Conservation (phyloP, 257 asterid species). For the Nicotiana knightiana region DNA sequence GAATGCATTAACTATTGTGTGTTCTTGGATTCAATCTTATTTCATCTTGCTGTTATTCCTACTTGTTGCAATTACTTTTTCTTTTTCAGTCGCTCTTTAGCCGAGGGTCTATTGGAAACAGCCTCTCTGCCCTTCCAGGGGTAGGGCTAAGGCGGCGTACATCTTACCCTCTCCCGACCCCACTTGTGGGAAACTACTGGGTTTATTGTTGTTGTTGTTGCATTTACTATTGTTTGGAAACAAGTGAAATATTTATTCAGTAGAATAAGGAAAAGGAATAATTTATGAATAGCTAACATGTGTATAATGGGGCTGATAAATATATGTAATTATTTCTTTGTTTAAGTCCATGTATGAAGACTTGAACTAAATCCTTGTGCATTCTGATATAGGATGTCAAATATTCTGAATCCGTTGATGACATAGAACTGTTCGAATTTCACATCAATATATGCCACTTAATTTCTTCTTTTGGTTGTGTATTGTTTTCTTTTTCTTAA, state of each 20-base stretch:
- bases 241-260: background rate
- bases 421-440: background rate
- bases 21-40: background rate
- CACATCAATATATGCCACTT: background rate
- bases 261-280: background rate
- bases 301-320: background rate
- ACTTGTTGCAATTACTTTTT: no score
- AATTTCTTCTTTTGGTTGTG: background rate
- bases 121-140: no score
- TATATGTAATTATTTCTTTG: background rate
- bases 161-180: no score
- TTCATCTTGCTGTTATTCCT: no score
- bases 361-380: background rate
- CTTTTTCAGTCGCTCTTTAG: no score
- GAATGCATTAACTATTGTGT: background rate
- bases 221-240: background rate
- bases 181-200: no score
- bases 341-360: background rate
- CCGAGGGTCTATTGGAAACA: background rate
- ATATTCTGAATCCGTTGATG: background rate
- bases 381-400: background rate
- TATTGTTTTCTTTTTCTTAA: background rate
- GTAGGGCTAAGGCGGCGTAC: no score
- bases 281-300: background rate
- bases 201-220: no score